These are phyloP conservation scores for Pyrenophora teres DNA, from an alignment of 2,329 filamentous ascomycete genomes.

Conservation along the genomic window DNA sequence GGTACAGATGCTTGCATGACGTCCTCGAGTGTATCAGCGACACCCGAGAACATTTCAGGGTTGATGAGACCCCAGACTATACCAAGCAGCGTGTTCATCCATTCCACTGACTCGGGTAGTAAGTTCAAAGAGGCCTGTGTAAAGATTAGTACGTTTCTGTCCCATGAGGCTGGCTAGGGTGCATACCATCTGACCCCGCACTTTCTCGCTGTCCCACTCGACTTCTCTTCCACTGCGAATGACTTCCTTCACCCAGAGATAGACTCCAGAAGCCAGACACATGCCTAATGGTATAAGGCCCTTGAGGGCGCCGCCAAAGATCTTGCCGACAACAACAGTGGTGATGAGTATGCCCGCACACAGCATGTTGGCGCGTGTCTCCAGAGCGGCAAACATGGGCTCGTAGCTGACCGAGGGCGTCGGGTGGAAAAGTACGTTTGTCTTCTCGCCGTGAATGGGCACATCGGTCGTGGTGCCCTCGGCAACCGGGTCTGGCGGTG, in stretches of 20 bases:
- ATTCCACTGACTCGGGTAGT: constrained; percentile 86
- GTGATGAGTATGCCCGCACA: constrained; percentile 71
- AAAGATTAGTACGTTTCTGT: neutral
- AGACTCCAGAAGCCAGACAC: constrained; percentile 77
- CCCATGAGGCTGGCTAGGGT: neutral
- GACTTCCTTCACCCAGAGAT: constrained; percentile 87
- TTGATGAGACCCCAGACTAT: constrained; percentile 92
- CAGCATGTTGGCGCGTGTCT: constrained; percentile 73
- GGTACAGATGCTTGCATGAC: constrained; percentile 97
- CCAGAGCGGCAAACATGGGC: constrained; percentile 78
- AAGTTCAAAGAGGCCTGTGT: constrained; percentile 76
- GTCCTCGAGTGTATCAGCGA: constrained; percentile 93
- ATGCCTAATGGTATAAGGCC: constrained; percentile 75
- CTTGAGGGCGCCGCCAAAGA: constrained; percentile 77
- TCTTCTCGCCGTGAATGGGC: constrained; percentile 94
- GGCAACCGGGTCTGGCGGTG: constrained; percentile 84
- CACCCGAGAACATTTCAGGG: constrained; percentile 88
- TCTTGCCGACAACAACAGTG: constrained; percentile 76
- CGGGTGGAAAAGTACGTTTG: constrained; percentile 93
- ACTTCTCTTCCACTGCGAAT: constrained; percentile 78
- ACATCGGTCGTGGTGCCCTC: constrained; percentile 87
- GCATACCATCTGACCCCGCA: constrained; percentile 74
- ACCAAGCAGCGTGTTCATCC: constrained; percentile 88
- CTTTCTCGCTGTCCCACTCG: constrained; percentile 88
- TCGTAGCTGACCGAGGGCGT: constrained; percentile 89